Evolutionary conservation across 495 filamentous ascomycete genomes (phyloP).

Genomic region (Daldinia caldariorum): DNA sequence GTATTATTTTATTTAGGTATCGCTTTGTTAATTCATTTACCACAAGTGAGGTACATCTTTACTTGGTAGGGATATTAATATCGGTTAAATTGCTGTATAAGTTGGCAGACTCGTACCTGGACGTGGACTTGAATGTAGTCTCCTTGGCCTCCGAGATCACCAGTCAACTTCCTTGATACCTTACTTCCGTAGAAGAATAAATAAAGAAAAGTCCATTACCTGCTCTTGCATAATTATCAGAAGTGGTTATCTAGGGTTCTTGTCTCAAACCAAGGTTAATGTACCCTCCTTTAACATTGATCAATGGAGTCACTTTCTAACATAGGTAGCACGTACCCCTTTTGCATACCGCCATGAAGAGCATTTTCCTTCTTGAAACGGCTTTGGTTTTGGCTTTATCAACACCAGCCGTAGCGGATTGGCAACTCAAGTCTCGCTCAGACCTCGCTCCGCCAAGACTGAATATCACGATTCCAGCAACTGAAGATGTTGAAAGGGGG

Average conservation of each 20-base stretch:
- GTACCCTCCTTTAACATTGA: slow-evolving; percentile 58
- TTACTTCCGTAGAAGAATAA: neutral
- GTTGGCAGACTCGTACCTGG: neutral
- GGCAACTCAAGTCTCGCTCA: neutral
- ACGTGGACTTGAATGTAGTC: neutral
- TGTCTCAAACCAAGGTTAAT: slow-evolving; percentile 64
- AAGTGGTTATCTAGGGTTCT: slow-evolving; percentile 51
- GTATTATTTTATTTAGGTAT: neutral
- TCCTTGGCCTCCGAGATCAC: neutral
- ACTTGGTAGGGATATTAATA: neutral
- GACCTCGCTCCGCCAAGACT: slow-evolving; percentile 50
- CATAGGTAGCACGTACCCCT: slow-evolving; percentile 44
- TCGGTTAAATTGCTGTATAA: neutral
- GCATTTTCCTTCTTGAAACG: slow-evolving; percentile 37
- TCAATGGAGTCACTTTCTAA: slow-evolving; percentile 55
- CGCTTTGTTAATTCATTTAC: neutral
- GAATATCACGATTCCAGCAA: slow-evolving; percentile 65
- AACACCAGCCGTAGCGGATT: neutral
- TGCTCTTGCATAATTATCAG: slow-evolving; percentile 19
- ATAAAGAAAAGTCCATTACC: neutral
- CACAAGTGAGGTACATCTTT: neutral
- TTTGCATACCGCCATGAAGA: slow-evolving; percentile 52
- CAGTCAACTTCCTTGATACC: neutral
- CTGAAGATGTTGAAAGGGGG: slow-evolving; percentile 59
- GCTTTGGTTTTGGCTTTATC: neutral